Evolutionary conservation across 768 basidiomycete genomes (phyloP).

Genomic region (Lentinula sp.): DNA sequence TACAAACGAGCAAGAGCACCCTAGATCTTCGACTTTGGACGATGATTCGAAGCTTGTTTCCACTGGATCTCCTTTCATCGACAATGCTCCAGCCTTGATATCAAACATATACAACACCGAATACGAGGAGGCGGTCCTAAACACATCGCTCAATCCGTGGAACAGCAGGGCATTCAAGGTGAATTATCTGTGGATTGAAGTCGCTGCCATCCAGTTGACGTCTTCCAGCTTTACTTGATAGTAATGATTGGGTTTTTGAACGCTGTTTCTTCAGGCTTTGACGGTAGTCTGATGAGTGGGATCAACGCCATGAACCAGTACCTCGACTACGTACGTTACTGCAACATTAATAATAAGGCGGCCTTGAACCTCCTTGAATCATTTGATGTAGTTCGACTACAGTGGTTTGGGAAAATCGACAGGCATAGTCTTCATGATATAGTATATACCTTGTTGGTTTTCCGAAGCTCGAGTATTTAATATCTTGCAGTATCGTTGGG

Average conservation of each 20-base stretch:
- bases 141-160: constrained; percentile 2
- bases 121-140: neutral
- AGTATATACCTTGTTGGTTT: neutral
- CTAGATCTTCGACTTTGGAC: neutral
- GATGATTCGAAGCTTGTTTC: neutral
- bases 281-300: constrained; percentile 9
- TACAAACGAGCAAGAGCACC: neutral
- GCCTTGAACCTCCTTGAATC: neutral
- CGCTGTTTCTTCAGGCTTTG: constrained; percentile 8
- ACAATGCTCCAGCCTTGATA: neutral
- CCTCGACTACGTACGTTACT: neutral
- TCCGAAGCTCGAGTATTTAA: neutral
- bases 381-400: neutral
- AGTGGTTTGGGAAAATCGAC: neutral
- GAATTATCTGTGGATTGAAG: neutral
- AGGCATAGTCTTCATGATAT: constrained; percentile 6
- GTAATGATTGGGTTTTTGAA: constrained; percentile 6
- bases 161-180: constrained; percentile 3
- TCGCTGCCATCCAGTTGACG: neutral
- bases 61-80: neutral
- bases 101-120: constrained; percentile 3
- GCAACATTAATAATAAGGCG: neutral
- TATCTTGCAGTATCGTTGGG: constrained; percentile 13
- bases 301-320: constrained; percentile 10
- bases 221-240: constrained; percentile 3